These are phyloP conservation scores for Aureobasidium vineae DNA, from an alignment of 2,329 filamentous ascomycete genomes.

Conservation along the genomic window DNA sequence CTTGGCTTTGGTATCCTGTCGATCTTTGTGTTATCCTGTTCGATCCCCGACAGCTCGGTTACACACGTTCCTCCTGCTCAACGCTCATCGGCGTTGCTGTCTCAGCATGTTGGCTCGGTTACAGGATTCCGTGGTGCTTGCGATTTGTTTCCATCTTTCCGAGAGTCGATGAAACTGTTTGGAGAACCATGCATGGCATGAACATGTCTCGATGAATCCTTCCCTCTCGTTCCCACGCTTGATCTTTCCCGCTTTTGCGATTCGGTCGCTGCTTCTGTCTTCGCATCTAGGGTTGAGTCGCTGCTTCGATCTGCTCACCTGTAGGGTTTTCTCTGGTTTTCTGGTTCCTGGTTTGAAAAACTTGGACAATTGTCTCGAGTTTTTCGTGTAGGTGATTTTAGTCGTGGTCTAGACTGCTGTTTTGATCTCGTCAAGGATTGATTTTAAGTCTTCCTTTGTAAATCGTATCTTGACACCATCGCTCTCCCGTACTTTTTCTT, in stretches of 20 bases:
- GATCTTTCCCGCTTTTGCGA: neutral
- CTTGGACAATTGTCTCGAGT: neutral
- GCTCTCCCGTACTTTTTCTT: neutral
- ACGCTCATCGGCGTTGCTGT: neutral
- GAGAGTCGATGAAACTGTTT: slow-evolving; percentile 8
- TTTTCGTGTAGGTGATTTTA: neutral
- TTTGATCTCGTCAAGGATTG: neutral
- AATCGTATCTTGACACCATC: neutral
- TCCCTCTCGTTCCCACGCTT: neutral
- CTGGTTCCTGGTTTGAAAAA: neutral
- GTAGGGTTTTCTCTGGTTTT: neutral
- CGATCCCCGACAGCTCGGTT: neutral
- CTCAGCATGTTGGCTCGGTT: slow-evolving; percentile 5
- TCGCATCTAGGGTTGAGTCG: neutral
- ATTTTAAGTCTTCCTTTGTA: neutral
- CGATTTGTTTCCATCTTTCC: neutral
- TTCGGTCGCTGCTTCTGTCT: neutral
- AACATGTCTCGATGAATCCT: neutral
- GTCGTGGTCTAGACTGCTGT: neutral
- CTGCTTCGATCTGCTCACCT: neutral
- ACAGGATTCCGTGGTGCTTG: neutral
- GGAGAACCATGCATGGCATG: neutral
- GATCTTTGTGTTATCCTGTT: neutral
- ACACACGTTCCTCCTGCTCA: neutral
- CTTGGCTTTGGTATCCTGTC: neutral